Base-by-base conservation (phyloP, 2,329 filamentous ascomycete species). In the Hawksworthiomyces lignivorus region DNA sequence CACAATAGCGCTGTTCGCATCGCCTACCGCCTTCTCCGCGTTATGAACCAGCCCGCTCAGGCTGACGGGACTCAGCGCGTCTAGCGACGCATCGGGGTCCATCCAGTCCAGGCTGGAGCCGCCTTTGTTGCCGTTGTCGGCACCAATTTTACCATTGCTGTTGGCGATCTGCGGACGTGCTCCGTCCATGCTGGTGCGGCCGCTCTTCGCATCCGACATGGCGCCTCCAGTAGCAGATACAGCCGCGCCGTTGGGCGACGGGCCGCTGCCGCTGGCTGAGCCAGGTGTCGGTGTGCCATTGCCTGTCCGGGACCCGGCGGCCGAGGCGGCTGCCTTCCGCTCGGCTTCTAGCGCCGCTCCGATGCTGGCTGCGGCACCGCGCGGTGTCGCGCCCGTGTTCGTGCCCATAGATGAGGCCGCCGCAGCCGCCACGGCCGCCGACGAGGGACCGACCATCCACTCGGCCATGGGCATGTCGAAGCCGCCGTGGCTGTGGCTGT, bases 21-120 rank as follows among this genome's bases (percentile, higher is more conserved):
- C 38, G 49, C 36, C 52, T 34, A 19, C 48, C n/a, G 47, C 39
- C 50, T 58, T 60, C 21, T 55, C 54, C 20, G 55, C 49, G 18
- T 52, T 55, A 36, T 58, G 50, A 20, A 61, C 41, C 24, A 63
- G 47, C 11, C 56, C 57, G 17, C 52, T 54, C 33, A 64, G 44
- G 33, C 54, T 62, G 4, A 57, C 56, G 2, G 62, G 57, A 36
- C 55, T 59, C 29, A 57, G 43, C 11, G 45, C 39, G 31, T 48
- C 41, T 20, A 52, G 32, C 5, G 46, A 12, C 3, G 6, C 30
- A 35, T 7, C 30, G 8, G 30, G n/a, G n/a, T 45, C 48, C 44
- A 54, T 48, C 58, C 57, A 60, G 29, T 55, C 54, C 37, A 31
- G 33, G 21, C 17, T 36, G 35, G 49, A 50, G 19, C 29, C 38